phyloP scores from a whole-genome alignment of 495 filamentous ascomycete species.

The Viridothelium virens region DNA sequence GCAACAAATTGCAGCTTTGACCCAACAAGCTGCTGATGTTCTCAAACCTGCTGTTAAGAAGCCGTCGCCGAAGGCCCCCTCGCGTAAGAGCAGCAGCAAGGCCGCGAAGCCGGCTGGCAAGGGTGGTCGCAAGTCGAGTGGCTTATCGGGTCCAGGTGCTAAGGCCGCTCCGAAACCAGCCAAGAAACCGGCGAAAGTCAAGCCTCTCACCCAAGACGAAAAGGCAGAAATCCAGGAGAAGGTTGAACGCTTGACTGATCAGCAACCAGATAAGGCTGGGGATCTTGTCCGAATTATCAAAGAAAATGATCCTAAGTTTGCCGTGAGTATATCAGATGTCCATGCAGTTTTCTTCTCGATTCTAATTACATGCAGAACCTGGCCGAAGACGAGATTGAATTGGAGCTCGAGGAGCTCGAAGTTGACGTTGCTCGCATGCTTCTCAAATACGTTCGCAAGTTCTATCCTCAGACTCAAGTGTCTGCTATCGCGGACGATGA shows the following conservation, averaged over 20 bases:
- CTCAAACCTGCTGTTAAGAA: conserved; percentile 45
- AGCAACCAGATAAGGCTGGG: conserved; percentile 65
- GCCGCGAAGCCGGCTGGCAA: conserved; percentile 41
- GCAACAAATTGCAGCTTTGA: conserved; percentile 53
- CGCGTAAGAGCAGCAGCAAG: conserved; percentile 42
- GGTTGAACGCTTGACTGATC: conserved; percentile 48
- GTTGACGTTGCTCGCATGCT: conserved; percentile 67
- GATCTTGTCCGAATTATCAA: conserved; percentile 85
- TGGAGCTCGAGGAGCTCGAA: conserved; percentile 81
- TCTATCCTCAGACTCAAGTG: conserved; percentile 22
- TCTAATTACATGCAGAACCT: conserved; percentile 42
- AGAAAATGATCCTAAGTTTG: conserved; percentile 69
- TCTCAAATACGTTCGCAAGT: conserved; percentile 64
- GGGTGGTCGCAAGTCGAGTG: conserved; percentile 43
- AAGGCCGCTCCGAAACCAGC: conserved; percentile 20
- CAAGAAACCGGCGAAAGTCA: conserved; percentile 22
- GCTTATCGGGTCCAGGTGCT: conserved; percentile 12
- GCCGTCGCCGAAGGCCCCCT: conserved; percentile 30
- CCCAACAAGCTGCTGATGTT: conserved; percentile 30
- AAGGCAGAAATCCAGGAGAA: conserved; percentile 80
- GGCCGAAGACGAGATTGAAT: conserved; percentile 77
- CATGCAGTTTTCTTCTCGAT: background rate
- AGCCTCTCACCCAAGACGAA: conserved; percentile 56
- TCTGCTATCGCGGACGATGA: conserved; percentile 33
- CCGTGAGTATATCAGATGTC: conserved; percentile 38